Evolutionary conservation across 805 yeast species (phyloP).

Genomic region (Ogataea methanolica): DNA sequence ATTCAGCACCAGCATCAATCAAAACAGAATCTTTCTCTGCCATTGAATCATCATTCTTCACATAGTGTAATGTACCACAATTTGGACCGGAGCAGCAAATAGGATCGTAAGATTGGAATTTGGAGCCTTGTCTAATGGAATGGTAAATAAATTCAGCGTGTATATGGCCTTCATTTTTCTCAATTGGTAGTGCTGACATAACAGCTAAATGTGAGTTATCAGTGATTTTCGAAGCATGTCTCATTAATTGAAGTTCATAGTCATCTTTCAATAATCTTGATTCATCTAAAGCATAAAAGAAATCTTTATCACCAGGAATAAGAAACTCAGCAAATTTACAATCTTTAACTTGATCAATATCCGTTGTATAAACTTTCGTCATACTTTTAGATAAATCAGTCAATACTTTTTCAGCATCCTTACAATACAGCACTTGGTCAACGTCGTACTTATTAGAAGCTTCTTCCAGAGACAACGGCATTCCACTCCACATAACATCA

Average conservation of each 20-base stretch:
- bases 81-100: conserved; percentile 92
- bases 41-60: conserved; percentile 68
- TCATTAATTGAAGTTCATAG: conserved; percentile 71
- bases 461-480: conserved; percentile 65
- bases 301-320: conserved; percentile 39
- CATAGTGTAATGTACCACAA: conserved; percentile 88
- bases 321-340: conserved; percentile 33
- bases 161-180: conserved; percentile 81
- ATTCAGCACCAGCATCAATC: conserved; percentile 97
- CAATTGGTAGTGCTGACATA: conserved; percentile 89
- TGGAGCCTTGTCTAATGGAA: conserved; percentile 90
- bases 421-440: conserved; percentile 68
- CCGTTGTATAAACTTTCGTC: conserved; percentile 45
- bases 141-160: conserved; percentile 96
- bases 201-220: conserved; percentile 88
- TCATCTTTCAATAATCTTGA: conserved; percentile 80
- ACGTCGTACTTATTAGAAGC: conserved; percentile 70
- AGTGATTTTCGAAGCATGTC: conserved; percentile 77
- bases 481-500: conserved; percentile 95
- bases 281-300: conserved; percentile 80
- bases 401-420: conserved; percentile 41
- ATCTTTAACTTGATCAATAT: conserved; percentile 42
- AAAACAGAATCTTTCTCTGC: conserved; percentile 60
- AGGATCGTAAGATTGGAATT: conserved; percentile 86
- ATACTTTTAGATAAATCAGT: conserved; percentile 25